phyloP scores from a whole-genome alignment of 352 stramenopile species.

The Phytopythium cucurbitacearum region DNA sequence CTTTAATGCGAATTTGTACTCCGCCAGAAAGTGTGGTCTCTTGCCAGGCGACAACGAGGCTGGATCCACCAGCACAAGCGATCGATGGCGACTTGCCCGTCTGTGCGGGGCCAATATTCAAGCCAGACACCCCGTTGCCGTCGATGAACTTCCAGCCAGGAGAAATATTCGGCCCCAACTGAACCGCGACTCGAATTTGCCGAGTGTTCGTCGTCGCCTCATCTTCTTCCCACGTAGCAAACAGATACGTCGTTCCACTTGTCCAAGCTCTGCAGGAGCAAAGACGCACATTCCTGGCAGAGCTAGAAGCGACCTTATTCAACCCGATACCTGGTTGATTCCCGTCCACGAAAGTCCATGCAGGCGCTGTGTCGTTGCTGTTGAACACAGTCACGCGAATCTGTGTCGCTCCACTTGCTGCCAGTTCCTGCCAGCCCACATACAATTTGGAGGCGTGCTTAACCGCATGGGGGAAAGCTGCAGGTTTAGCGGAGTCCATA shows the following conservation, averaged over 20 bases:
- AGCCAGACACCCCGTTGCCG: conserved; percentile 29
- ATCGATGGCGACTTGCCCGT: conserved; percentile 26
- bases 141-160: conserved; percentile 53
- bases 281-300: conserved; percentile 32
- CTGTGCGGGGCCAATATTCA: conserved; percentile 35
- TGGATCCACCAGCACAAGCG: conserved; percentile 25
- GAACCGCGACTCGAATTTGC: conserved; percentile 50
- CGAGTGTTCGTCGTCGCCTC: conserved; percentile 16
- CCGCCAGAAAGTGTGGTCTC: conserved; percentile 17
- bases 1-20: conserved; percentile 26
- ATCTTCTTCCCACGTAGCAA: conserved; percentile 51
- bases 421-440: conserved; percentile 47
- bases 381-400: conserved; percentile 61
- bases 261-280: conserved; percentile 26
- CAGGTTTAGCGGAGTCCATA: conserved; percentile 27
- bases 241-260: conserved; percentile 19
- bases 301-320: conserved; percentile 31
- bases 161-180: conserved; percentile 28
- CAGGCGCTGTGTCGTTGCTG: conserved; percentile 24
- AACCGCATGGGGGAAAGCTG: conserved; percentile 19
- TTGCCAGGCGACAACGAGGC: conserved; percentile 50
- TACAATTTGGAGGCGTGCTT: conserved; percentile 46
- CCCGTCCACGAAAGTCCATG: conserved; percentile 57
- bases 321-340: conserved; percentile 30
- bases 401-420: conserved; percentile 15